A percentile compares a stretch with the other conserved stretches of the same genome.
Evolutionary conservation across 148 eudicot species (phyloP).

Genomic region (Cornus florida): DNA sequence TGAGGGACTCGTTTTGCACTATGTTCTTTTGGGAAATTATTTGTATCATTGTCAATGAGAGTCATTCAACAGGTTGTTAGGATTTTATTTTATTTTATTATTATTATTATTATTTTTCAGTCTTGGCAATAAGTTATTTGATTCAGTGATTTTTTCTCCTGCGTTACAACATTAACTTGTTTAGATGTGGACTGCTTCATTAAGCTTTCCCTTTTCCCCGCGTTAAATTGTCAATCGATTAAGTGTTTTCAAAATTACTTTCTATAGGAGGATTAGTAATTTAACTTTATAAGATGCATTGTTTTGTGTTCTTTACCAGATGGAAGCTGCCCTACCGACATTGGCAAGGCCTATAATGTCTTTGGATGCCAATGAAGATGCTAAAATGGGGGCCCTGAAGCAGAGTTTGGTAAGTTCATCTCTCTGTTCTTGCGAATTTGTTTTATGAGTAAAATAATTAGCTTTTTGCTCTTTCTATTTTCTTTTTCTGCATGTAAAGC

Average conservation of each 20-base stretch:
- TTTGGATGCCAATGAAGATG: constrained; percentile 95
- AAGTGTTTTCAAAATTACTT: no score
- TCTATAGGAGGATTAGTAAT: background rate
- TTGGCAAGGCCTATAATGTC: constrained; percentile 96
- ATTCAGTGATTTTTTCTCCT: background rate
- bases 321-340: constrained; percentile 86
- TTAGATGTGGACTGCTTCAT: background rate
- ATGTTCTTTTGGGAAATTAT: background rate
- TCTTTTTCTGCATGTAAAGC: no score
- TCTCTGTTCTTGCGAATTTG: constrained; percentile 2
- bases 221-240: background rate
- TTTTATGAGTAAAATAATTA: background rate
- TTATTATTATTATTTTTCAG: background rate
- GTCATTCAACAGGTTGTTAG: background rate
- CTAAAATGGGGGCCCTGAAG: constrained; percentile 87
- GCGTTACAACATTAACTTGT: background rate
- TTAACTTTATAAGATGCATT: constrained; percentile 3
- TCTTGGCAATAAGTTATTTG: background rate
- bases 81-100: no score
- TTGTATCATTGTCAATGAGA: background rate
- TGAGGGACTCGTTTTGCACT: background rate
- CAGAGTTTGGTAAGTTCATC: constrained; percentile 75
- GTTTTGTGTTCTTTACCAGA: constrained; percentile 38
- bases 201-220: background rate
- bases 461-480: no score